Evolutionary conservation across 2,329 filamentous ascomycete genomes (phyloP), one percentile per base, ranked within the genome.

Genomic region (Penicillium vulpinum): DNA sequence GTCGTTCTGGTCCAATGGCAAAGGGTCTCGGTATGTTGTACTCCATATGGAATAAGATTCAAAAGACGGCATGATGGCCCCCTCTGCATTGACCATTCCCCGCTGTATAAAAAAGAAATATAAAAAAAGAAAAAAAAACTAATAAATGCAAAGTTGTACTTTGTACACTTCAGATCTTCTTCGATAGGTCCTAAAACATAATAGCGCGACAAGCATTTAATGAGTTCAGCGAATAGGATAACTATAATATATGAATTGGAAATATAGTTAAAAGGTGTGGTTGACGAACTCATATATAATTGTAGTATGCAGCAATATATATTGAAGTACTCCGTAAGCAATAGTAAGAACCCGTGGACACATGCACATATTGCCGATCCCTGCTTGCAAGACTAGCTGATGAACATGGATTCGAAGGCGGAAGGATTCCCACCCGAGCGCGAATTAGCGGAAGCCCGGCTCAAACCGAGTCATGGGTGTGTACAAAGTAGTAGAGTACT

Each of bases 61-160:
- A 22, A 35, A 28, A 21, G 9, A 38, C 55, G 80, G 84, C 62
- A 74, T 83, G 24, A 54, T 59, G 4, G 22, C 35, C 24, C 22
- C 35, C 21, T 38, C 51, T 44, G 58, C 54, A 59, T 61, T 40
- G 56, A 26, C 58, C 54, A 59, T 54, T 56, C 56, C 56, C 60
- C 54, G 50, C 54, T 18, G 50, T 51, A 52, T 48, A 46, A 45
- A 46, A n/a, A 11, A n/a, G 29, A 16, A 18, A 35, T 38, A 40
- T 13, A 16, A 35, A 52, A 46, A 45, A 46, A 13, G 16, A 26
- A 39, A 21, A 15, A 21, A 46, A 47, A 22, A 29, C 15, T 11
- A 10, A 39, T 15, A 50, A 59, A 62, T 55, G 47, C 21, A 62
- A 57, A 50, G 48, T 59, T 61, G 13, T 11, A 46, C 28, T 9